Evolutionary conservation across 805 yeast genomes (phyloP), one percentile per base, ranked within the genome.

Genomic region (Debaryomyces castellii): DNA sequence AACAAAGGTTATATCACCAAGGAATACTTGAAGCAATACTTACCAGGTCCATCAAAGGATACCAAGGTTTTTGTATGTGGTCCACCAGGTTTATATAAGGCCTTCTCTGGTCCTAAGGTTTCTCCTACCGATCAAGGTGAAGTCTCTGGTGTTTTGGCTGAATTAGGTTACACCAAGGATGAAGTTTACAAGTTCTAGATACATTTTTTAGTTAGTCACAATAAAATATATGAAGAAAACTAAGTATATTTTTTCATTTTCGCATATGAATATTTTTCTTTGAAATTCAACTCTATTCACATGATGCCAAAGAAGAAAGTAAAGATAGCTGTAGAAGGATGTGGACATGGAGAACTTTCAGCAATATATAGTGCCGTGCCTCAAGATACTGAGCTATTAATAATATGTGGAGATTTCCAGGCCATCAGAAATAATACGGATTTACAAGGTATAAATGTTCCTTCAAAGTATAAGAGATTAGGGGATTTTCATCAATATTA

Each of bases 51-150:
- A 28, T 60, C 77, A 17, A 76, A 70, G 41, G 86, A 81, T 47
- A 50, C 60, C 46, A 80, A 84, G 67, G 79, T 91, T 47, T 92
- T 87, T 58, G 87, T 92, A 46, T 94, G 99, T 70, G 99, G 99
- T 46, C 99, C 99, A 49, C 96, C 96, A 60, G 87, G 87, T 35
- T 77, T 94, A 65, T 88, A 88, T 83, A 77, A 85, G 45, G 90
- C 96, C 47, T 61, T 90, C 55, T 88, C 96, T 24, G 99, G 99
- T 62, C 66, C 69, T 57, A 92, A 92, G 80, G 76, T 71, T 39
- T 83, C 94, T 42, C 95, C 96, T 57, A 59, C 83, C 45, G 97
- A 91, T 64, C 99, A 94, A 77, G 99, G 99, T 71, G 96, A 88
- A 71, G 80, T 94, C 47, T 74, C 84, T 23, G 99, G 99, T 62